A percentile compares a stretch with the other conserved stretches of the same genome.
Evolutionary conservation across 768 basidiomycete genomes (phyloP).

Genomic region (Thelephora aurantiotincta): DNA sequence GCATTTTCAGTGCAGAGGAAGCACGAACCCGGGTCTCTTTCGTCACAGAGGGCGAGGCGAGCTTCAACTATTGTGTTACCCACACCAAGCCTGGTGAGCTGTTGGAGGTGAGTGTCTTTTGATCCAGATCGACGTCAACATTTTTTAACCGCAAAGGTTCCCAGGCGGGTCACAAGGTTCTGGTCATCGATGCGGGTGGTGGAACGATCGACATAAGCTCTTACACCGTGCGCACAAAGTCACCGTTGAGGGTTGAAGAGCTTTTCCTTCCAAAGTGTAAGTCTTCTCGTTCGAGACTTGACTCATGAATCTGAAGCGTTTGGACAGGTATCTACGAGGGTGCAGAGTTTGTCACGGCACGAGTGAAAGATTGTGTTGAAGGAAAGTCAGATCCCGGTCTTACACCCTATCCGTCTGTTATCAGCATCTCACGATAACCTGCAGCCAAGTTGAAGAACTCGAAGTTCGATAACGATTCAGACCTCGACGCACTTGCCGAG

Average conservation of each 20-base stretch:
- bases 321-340: slow-evolving; percentile 27
- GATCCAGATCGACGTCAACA: too few relatives aligned
- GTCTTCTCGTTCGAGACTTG: slow-evolving; percentile 1
- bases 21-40: slow-evolving; percentile 33
- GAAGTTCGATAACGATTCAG: slow-evolving; percentile 16
- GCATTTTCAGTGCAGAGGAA: slow-evolving; percentile 29
- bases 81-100: slow-evolving; percentile 30
- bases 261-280: slow-evolving; percentile 21
- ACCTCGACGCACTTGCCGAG: slow-evolving; percentile 21
- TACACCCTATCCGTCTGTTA: background rate
- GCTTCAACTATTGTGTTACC: slow-evolving; percentile 40
- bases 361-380: slow-evolving; percentile 18
- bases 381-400: slow-evolving; percentile 9
- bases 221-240: slow-evolving; percentile 10
- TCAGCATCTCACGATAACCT: too few relatives aligned
- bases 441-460: slow-evolving; percentile 13
- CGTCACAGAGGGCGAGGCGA: slow-evolving; percentile 54
- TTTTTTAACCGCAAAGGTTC: too few relatives aligned
- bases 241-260: slow-evolving; percentile 19
- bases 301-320: background rate
- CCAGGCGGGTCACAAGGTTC: slow-evolving; percentile 1
- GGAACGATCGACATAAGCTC: slow-evolving; percentile 29
- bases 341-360: slow-evolving; percentile 22
- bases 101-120: too few relatives aligned
- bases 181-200: slow-evolving; percentile 39